Evolutionary conservation across 805 yeast species (phyloP).

Genomic region (Metschnikowia dekortorum): DNA sequence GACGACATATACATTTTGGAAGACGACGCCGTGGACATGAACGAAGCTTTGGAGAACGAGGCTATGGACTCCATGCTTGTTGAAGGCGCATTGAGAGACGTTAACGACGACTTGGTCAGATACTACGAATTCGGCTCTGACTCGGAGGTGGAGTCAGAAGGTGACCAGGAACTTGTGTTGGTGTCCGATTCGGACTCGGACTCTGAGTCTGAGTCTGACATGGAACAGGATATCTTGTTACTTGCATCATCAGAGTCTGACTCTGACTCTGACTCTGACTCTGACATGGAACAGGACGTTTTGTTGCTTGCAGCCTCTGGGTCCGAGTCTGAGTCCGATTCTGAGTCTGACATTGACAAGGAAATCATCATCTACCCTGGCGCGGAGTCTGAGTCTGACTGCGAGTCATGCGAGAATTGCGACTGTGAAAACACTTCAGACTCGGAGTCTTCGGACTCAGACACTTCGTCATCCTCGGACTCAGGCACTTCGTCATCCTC

Average conservation of each 20-base stretch:
- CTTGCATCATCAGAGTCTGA: slow-evolving; percentile 14
- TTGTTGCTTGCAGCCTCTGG: slow-evolving; percentile 6
- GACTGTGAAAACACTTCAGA: slow-evolving; percentile 13
- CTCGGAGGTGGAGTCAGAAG: slow-evolving; percentile 13
- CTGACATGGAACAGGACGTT: slow-evolving; percentile 14
- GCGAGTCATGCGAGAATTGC: slow-evolving; percentile 17
- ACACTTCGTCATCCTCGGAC: slow-evolving; percentile 1
- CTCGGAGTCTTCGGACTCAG: slow-evolving; percentile 3
- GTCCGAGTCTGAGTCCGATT: slow-evolving; percentile 19
- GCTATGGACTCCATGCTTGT: slow-evolving; percentile 29
- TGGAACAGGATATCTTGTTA: slow-evolving; percentile 10
- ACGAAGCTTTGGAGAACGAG: slow-evolving; percentile 34
- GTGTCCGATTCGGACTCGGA: slow-evolving; percentile 4
- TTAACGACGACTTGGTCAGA: slow-evolving; percentile 23
- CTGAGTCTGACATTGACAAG: slow-evolving; percentile 22
- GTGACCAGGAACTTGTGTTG: slow-evolving; percentile 8
- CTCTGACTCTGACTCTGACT: slow-evolving; percentile 18
- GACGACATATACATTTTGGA: slow-evolving; percentile 16
- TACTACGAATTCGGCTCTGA: slow-evolving; percentile 22
- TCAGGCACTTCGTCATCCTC: background rate
- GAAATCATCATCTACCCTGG: slow-evolving; percentile 8
- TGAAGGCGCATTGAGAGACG: slow-evolving; percentile 21
- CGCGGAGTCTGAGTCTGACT: slow-evolving; percentile 15
- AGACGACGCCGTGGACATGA: slow-evolving; percentile 31
- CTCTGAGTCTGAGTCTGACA: slow-evolving; percentile 15